phyloP scores from a whole-genome alignment of 2,329 filamentous ascomycete species.

The Ceratocystis eucalypticola region DNA sequence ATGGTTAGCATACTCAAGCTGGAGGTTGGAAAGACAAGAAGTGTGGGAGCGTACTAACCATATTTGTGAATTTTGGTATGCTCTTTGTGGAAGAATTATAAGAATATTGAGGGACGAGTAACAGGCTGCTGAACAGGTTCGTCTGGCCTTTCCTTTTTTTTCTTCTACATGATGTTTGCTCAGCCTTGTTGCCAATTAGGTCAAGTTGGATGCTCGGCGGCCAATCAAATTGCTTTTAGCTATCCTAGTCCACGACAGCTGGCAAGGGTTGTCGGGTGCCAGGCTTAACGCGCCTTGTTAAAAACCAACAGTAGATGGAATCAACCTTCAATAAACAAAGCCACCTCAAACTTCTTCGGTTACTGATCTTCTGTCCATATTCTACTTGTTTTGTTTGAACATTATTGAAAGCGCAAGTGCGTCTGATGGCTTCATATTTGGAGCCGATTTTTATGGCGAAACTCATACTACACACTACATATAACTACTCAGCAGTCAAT shows the following conservation, averaged over 20 bases:
- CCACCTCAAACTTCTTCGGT: neutral
- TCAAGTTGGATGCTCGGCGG: neutral
- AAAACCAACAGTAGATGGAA: neutral
- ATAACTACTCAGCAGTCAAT: neutral
- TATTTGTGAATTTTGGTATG: neutral
- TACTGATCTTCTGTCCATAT: neutral
- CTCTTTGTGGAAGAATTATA: neutral
- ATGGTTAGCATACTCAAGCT: neutral
- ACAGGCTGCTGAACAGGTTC: neutral
- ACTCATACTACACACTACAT: neutral
- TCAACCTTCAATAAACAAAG: neutral
- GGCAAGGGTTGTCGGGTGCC: neutral
- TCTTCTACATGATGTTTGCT: neutral
- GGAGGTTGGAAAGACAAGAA: neutral
- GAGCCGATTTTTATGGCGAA: neutral
- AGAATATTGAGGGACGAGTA: neutral
- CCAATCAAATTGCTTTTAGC: neutral
- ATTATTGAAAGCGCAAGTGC: neutral
- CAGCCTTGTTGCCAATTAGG: constrained; percentile 4
- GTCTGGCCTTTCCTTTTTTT: neutral
- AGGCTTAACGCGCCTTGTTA: neutral
- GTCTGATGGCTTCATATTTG: neutral
- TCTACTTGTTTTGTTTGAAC: neutral
- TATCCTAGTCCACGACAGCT: neutral
- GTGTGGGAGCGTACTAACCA: neutral